These are phyloP conservation scores for Physcomitrellopsis africana DNA, from an alignment of 225 moss, liverwort and hornwort species.

Conservation along the genomic window DNA sequence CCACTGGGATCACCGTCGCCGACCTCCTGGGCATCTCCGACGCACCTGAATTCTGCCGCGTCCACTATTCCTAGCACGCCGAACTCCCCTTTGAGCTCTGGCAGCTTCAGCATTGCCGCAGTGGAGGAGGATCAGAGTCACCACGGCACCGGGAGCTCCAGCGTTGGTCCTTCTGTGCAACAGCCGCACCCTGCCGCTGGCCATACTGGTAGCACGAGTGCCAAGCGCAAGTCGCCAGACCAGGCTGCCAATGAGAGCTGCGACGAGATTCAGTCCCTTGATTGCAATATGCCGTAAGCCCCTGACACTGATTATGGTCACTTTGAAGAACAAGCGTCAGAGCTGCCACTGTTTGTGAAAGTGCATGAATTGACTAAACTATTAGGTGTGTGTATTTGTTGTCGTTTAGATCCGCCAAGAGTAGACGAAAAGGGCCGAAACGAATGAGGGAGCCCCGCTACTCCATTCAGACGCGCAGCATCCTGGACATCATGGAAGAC, in stretches of 20 bases:
- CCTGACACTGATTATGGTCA: background rate
- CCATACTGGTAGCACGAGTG: constrained; percentile 23
- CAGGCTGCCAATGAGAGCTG: constrained; percentile 36
- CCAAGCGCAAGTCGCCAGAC: constrained; percentile 48
- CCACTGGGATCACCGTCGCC: constrained; percentile 23
- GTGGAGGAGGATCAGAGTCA: constrained; percentile 37
- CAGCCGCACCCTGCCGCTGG: constrained; percentile 5
- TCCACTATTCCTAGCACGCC: constrained; percentile 43
- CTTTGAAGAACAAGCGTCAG: too few relatives aligned
- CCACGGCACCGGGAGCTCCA: constrained; percentile 17
- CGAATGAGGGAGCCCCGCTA: constrained; percentile 50
- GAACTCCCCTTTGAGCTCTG: constrained; percentile 47
- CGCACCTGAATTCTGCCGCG: constrained; percentile 33
- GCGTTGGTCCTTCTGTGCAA: constrained; percentile 18
- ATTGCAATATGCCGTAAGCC: constrained; percentile 45
- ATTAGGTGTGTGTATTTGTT: background rate
- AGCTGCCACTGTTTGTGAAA: too few relatives aligned
- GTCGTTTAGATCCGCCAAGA: constrained; percentile 28
- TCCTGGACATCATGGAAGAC: constrained; percentile 60
- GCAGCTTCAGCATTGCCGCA: constrained; percentile 41
- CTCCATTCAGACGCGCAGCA: constrained; percentile 51
- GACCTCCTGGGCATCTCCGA: constrained; percentile 21
- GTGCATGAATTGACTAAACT: background rate
- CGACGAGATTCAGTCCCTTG: constrained; percentile 45
- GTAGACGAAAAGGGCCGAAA: constrained; percentile 47